Conservation (phyloP, 2,329 filamentous ascomycete genomes). For the Arthrobotrys pseudoclavata region DNA sequence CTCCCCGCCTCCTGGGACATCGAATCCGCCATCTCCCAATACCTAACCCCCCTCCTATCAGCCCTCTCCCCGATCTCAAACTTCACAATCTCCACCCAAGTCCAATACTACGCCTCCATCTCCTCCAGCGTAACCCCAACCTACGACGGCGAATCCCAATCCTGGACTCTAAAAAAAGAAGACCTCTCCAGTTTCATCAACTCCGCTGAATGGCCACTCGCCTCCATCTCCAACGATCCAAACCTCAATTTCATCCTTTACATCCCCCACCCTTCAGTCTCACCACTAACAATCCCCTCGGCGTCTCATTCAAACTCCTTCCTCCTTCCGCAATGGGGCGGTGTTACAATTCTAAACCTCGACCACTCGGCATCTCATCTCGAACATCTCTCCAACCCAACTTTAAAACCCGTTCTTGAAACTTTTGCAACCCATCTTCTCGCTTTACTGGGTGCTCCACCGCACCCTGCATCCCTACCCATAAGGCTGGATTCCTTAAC, state of each 20-base stretch:
- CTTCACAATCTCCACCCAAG: slow-evolving; percentile 95
- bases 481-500: slow-evolving; percentile 86
- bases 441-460: slow-evolving; percentile 85
- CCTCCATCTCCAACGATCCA: slow-evolving; percentile 90
- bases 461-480: slow-evolving; percentile 81
- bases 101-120: slow-evolving; percentile 87
- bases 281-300: slow-evolving; percentile 74
- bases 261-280: slow-evolving; percentile 78
- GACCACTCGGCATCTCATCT: slow-evolving; percentile 65
- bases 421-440: slow-evolving; percentile 92
- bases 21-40: slow-evolving; percentile 81
- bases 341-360: slow-evolving; percentile 77
- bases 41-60: slow-evolving; percentile 83
- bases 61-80: slow-evolving; percentile 87
- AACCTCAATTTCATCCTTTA: slow-evolving; percentile 97
- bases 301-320: slow-evolving; percentile 66
- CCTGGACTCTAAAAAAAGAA: slow-evolving; percentile 81
- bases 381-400: slow-evolving; percentile 73
- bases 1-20: slow-evolving; percentile 91
- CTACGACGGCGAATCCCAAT: slow-evolving; percentile 70
- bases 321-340: slow-evolving; percentile 91
- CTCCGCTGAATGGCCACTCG: slow-evolving; percentile 96
- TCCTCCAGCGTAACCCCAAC: slow-evolving; percentile 75
- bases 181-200: slow-evolving; percentile 96
- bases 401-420: slow-evolving; percentile 83